Conservation (phyloP, 345 rosid species). For the Turritis glabra region DNA sequence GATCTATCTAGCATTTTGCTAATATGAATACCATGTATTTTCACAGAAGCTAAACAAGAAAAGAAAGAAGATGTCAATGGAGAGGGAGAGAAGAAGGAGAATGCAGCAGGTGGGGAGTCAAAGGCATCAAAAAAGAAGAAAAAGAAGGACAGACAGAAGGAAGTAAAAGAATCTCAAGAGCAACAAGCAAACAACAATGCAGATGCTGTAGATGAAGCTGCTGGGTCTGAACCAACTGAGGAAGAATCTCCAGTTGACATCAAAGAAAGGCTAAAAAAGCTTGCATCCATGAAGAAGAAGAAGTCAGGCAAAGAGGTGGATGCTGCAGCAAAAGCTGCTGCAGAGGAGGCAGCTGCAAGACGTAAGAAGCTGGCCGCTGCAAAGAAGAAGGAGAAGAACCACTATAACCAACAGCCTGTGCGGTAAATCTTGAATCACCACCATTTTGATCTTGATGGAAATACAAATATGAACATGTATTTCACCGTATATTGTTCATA, state of each 20-base stretch:
- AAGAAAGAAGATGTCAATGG: slow-evolving; percentile 44
- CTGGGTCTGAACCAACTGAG: slow-evolving; percentile 45
- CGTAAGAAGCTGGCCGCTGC: slow-evolving; percentile 74
- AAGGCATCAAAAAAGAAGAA: slow-evolving; percentile 76
- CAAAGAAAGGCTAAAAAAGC: slow-evolving; percentile 69
- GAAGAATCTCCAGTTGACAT: slow-evolving; percentile 52
- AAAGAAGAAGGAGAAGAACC: slow-evolving; percentile 88
- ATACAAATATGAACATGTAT: slow-evolving; percentile 34
- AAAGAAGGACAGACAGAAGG: slow-evolving; percentile 69
- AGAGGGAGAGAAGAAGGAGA: slow-evolving; percentile 61
- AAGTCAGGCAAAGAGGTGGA: slow-evolving; percentile 77
- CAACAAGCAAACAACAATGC: slow-evolving; percentile 34
- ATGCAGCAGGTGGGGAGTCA: slow-evolving; percentile 52
- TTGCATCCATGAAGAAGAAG: slow-evolving; percentile 65
- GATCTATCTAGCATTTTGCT: not conserved
- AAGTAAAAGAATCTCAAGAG: slow-evolving; percentile 55
- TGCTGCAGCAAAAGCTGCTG: slow-evolving; percentile 69
- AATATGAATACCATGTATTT: not conserved
- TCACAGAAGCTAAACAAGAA: slow-evolving; percentile 48
- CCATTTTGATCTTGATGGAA: slow-evolving; percentile 34
- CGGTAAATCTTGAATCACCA: slow-evolving; percentile 37
- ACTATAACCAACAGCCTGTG: slow-evolving; percentile 79
- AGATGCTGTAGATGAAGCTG: slow-evolving; percentile 31
- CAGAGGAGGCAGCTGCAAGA: slow-evolving; percentile 75
- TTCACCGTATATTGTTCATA: slow-evolving; percentile 35